A percentile compares a stretch with the other conserved stretches of the same genome.
These are phyloP conservation scores for Aureobasidium lini DNA, from an alignment of 2,329 filamentous ascomycete genomes.

Conservation along the genomic window DNA sequence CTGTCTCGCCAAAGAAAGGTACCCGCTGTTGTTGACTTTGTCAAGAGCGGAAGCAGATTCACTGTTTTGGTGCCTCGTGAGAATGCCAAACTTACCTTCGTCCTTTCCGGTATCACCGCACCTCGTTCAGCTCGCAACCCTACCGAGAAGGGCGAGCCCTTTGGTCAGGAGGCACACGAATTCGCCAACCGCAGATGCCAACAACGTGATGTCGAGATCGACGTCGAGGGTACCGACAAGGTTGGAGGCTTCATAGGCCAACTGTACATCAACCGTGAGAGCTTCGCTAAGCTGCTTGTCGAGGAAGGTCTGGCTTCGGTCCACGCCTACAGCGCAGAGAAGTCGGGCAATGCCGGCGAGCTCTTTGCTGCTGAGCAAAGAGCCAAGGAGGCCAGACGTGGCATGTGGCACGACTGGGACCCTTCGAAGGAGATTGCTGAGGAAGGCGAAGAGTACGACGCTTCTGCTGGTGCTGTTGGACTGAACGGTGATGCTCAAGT, in stretches of 20 bases:
- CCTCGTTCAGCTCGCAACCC: slow-evolving; percentile 77
- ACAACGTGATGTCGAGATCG: slow-evolving; percentile 93
- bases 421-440: slow-evolving; percentile 72
- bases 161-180: slow-evolving; percentile 89
- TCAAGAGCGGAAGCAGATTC: slow-evolving; percentile 94
- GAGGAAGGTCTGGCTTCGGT: slow-evolving; percentile 92
- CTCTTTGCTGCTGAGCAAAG: slow-evolving; percentile 79
- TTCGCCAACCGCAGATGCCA: slow-evolving; percentile 81
- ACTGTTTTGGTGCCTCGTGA: slow-evolving; percentile 87
- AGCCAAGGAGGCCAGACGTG: slow-evolving; percentile 83
- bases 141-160: slow-evolving; percentile 79
- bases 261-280: slow-evolving; percentile 88
- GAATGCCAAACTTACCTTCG: slow-evolving; percentile 88
- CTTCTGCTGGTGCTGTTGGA: slow-evolving; percentile 39
- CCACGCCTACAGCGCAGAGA: slow-evolving; percentile 91
- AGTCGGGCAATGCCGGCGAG: slow-evolving; percentile 81
- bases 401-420: slow-evolving; percentile 90
- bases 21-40: slow-evolving; percentile 90
- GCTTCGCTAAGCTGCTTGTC: slow-evolving; percentile 84
- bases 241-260: slow-evolving; percentile 95
- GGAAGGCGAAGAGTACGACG: slow-evolving; percentile 33
- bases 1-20: slow-evolving; percentile 88
- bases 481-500: slow-evolving; percentile 46
- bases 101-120: slow-evolving; percentile 85
- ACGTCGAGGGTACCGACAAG: slow-evolving; percentile 92